phyloP scores from a whole-genome alignment of 2,329 filamentous ascomycete genomes.

The Chaetomium sp. region DNA sequence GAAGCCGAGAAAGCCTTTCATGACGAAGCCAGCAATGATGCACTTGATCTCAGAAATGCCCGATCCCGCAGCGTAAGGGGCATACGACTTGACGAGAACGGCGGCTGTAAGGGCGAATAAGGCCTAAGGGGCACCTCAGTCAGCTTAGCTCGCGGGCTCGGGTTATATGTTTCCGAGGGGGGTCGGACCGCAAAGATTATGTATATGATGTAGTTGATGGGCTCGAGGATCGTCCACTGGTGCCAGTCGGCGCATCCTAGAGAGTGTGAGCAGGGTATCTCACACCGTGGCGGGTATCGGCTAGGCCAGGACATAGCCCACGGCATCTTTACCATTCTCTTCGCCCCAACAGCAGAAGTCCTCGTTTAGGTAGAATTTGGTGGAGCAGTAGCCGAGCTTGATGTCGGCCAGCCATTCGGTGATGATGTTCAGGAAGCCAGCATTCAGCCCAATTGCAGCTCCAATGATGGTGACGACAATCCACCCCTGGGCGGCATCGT shows the following conservation, averaged over 20 bases:
- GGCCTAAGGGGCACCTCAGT: conserved; percentile 54
- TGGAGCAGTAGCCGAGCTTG: conserved; percentile 93
- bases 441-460: conserved; percentile 88
- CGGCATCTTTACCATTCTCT: conserved; percentile 63
- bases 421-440: conserved; percentile 89
- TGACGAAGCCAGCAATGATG: conserved; percentile 97
- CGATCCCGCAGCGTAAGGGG: conserved; percentile 93
- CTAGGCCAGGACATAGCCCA: neutral
- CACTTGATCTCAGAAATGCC: conserved; percentile 99
- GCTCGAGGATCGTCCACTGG: conserved; percentile 76
- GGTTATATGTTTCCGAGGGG: neutral
- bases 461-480: conserved; percentile 95
- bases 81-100: conserved; percentile 83
- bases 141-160: conserved; percentile 26
- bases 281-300: conserved; percentile 21
- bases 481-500: conserved; percentile 97
- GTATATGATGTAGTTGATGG: conserved; percentile 85
- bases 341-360: conserved; percentile 98
- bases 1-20: conserved; percentile 95
- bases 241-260: conserved; percentile 88
- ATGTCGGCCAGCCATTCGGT: conserved; percentile 97
- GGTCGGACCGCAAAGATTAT: conserved; percentile 73
- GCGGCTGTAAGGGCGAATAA: conserved; percentile 82
- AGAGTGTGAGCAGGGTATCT: conserved; percentile 31
- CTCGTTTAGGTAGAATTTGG: conserved; percentile 95